phyloP scores from a whole-genome alignment of 148 eudicot species.

The Fagopyrum tataricum region DNA sequence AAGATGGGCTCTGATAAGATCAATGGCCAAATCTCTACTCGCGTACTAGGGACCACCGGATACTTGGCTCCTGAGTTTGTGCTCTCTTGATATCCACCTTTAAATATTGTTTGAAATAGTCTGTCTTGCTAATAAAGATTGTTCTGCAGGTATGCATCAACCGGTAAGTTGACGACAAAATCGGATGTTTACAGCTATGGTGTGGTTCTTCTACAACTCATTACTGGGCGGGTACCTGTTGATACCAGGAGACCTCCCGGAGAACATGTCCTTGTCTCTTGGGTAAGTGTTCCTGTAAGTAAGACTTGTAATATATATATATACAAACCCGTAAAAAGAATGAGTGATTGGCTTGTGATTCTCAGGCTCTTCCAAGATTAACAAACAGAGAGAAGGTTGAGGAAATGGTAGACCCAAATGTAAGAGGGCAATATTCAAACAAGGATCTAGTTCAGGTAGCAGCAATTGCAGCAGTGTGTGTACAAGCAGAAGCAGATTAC shows the following conservation, averaged over 20 bases:
- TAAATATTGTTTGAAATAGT: not conserved
- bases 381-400: constrained; percentile 58
- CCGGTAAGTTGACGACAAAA: constrained; percentile 93
- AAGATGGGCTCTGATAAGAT: constrained; percentile 83
- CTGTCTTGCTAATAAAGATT: not conserved
- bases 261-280: constrained; percentile 83
- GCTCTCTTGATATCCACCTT: constrained; percentile 12
- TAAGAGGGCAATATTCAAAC: constrained; percentile 57
- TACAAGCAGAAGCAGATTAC: constrained; percentile 85
- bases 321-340: no score
- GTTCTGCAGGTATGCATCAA: constrained; percentile 67
- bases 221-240: constrained; percentile 80
- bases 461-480: constrained; percentile 86
- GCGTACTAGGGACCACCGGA: constrained; percentile 93
- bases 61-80: constrained; percentile 97
- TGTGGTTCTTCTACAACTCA: constrained; percentile 84
- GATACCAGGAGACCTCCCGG: constrained; percentile 75
- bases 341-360: constrained; percentile 13
- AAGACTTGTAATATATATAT: no score
- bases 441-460: constrained; percentile 91
- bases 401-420: constrained; percentile 69
- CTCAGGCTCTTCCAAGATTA: constrained; percentile 77
- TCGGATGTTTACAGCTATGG: constrained; percentile 95
- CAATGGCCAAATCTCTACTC: constrained; percentile 77
- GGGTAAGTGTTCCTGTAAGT: constrained; percentile 44